Evolutionary conservation across 176 grass and related monocot species (phyloP).

Genomic region (Aegilops bicornis): DNA sequence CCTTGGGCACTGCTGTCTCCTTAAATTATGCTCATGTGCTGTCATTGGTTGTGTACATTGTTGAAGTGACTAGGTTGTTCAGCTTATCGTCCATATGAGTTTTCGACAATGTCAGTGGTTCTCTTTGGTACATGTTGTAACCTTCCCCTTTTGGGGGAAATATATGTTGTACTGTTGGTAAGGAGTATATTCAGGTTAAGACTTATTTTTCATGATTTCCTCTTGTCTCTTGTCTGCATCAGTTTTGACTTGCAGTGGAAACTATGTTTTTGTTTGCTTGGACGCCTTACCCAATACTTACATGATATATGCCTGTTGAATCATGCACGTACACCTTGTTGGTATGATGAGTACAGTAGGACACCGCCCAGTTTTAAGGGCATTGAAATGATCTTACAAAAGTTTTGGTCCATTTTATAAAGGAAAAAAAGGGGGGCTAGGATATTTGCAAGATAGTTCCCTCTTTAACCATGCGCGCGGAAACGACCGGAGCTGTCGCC

Average conservation of each 20-base stretch:
- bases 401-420: not conserved
- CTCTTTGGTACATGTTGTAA: not conserved
- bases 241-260: constrained; percentile 31
- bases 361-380: too few species aligned
- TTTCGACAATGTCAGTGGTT: not conserved
- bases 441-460: not conserved
- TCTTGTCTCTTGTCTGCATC: not conserved
- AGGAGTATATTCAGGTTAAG: not conserved
- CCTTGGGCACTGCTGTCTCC: not conserved
- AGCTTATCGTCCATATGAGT: not conserved
- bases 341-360: too few species aligned
- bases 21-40: not conserved
- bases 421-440: not conserved
- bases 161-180: not conserved
- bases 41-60: not conserved
- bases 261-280: constrained; percentile 10
- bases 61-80: not conserved
- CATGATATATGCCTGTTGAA: too few species aligned
- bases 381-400: not conserved
- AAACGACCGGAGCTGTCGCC: not conserved
- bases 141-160: not conserved
- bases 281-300: too few species aligned
- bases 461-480: not conserved
- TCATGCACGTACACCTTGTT: too few species aligned
- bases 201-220: constrained; percentile 32